Evolutionary conservation across 73 alveolate genomes (phyloP), one percentile per base, ranked within the genome.

Genomic region (Paramecium tetraurelia): DNA sequence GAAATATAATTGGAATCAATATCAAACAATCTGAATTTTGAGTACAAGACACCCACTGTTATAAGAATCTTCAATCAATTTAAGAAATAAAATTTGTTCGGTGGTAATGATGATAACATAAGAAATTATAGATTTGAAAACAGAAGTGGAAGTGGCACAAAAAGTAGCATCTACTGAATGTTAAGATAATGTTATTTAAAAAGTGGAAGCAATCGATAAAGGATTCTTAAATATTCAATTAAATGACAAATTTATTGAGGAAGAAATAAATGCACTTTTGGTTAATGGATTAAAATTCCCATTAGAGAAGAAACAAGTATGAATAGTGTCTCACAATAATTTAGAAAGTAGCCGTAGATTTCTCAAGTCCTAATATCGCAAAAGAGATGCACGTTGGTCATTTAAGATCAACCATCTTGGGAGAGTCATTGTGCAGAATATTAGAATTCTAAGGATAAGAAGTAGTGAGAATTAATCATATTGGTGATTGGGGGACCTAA

Each of bases 401-500:
- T 93, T 95, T 99, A 92, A 86, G 99, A 92, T 99, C 99, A 29
- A 99, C 99, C 11, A 99, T 99, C 86, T 86, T 98, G 63, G 99
- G 99, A 21, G 99, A 99, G 86, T 93, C 99, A 29, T 85, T 96
- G 16, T 97, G 99, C 97, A 94, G 99, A 77, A 95, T 98, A 16
- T 94, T 99, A 33, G 99, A 99, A 95, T 99, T 98, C 95, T 76
- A 96, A 53, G 99, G 99, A 29, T 98, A 98, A 92, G 97, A 98
- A 84, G 99, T 99, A 76, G 96, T 93, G 57, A 85, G 96, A 76
- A 86, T 97, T 24, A 98, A 99, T 93, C 99, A 97, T 92, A 95
- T 99, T 14, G 99, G 99, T 22, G 99, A 99, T 93, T 98, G 99
- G 99, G 99, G 99, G 16, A 99, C 99, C 27, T 99, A 99, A 95